phyloP scores from a whole-genome alignment of 306 rosid species.

The Amphicarpaea edgeworthii region DNA sequence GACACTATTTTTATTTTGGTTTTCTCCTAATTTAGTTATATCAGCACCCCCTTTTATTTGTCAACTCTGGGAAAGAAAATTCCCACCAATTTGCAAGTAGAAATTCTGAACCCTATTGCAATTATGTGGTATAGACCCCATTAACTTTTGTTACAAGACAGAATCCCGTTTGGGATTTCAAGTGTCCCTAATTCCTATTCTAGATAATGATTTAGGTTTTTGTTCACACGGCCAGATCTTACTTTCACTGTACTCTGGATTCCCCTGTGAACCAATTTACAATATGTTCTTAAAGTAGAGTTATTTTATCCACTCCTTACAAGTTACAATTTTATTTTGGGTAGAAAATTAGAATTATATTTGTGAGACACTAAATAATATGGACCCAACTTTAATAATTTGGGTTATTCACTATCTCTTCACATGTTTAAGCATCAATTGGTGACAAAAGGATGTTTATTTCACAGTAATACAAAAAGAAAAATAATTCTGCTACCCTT shows the following conservation, averaged over 20 bases:
- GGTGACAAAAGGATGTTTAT: not conserved
- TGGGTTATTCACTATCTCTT: conserved; percentile 9
- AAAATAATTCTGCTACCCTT: not conserved
- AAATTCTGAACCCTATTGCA: conserved; percentile 18
- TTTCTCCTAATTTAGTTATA: not conserved
- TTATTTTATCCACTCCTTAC: not conserved
- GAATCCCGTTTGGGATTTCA: conserved; percentile 27
- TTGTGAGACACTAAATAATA: conserved; percentile 8
- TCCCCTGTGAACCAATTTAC: not conserved
- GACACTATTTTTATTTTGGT: conserved; percentile 10
- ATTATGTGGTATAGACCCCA: conserved; percentile 18
- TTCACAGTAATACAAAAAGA: not conserved
- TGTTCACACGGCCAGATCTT: not conserved
- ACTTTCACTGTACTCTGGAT: not conserved
- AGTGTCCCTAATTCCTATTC: conserved; percentile 11
- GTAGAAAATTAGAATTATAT: not conserved
- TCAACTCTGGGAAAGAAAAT: conserved; percentile 45
- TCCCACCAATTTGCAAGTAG: conserved; percentile 29
- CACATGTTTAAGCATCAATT: conserved; percentile 15
- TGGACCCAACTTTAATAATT: conserved; percentile 8
- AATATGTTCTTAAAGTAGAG: not conserved
- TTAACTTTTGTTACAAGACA: conserved; percentile 2
- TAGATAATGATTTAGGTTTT: conserved; percentile 22
- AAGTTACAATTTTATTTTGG: not conserved
- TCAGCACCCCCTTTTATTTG: not conserved